These are phyloP conservation scores for Sphagnum contortum DNA, from an alignment of 225 moss, liverwort and hornwort species.

Conservation along the genomic window DNA sequence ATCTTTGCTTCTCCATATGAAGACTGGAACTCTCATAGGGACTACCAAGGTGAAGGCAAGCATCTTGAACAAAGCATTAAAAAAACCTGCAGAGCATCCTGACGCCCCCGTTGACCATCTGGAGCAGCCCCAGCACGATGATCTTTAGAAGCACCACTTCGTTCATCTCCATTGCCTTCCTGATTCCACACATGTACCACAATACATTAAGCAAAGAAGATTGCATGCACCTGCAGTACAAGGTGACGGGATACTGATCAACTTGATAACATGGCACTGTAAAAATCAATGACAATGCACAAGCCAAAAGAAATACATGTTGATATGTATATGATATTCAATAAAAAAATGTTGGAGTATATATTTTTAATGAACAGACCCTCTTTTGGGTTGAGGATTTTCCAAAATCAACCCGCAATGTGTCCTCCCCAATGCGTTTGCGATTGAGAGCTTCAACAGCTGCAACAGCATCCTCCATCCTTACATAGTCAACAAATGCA, in stretches of 20 bases:
- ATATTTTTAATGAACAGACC: constrained; percentile 17
- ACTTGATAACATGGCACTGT: too few relatives aligned
- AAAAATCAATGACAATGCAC: too few relatives aligned
- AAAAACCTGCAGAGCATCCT: constrained; percentile 7
- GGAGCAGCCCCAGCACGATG: constrained; percentile 4
- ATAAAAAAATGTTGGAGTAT: too few relatives aligned
- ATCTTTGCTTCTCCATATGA: too few relatives aligned
- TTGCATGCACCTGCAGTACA: too few relatives aligned
- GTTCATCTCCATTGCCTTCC: constrained; percentile 11
- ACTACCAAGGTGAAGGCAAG: too few relatives aligned
- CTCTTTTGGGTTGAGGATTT: constrained; percentile 78
- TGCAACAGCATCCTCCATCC: constrained; percentile 73
- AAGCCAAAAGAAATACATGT: too few relatives aligned
- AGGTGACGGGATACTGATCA: too few relatives aligned
- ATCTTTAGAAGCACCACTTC: constrained; percentile 1
- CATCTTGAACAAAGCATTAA: too few relatives aligned
- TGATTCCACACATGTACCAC: not conserved
- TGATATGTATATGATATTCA: too few relatives aligned
- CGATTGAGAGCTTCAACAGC: constrained; percentile 81
- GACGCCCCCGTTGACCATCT: constrained; percentile 9
- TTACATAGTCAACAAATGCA: constrained; percentile 85
- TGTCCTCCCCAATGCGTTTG: constrained; percentile 73
- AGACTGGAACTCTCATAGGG: too few relatives aligned
- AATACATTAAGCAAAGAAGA: too few relatives aligned
- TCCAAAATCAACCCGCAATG: constrained; percentile 89